Evolutionary conservation across 441 rosid species (phyloP), one percentile per base, ranked within the genome.

Genomic region (Pelargonium cotyledonis): DNA sequence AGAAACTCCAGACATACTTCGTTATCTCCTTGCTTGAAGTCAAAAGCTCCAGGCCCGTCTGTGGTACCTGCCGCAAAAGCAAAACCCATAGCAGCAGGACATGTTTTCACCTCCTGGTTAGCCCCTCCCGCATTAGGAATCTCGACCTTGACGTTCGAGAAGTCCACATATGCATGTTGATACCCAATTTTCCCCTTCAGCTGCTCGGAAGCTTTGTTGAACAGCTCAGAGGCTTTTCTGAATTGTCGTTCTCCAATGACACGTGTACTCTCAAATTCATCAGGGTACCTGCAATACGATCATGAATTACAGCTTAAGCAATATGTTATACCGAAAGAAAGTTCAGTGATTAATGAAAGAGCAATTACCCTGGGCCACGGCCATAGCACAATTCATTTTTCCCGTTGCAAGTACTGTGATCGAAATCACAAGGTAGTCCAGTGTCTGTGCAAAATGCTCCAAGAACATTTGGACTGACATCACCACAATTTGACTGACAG

Each of bases 1-100:
- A 19, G 78, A 62, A 40, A 31, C 9, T 40, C 29, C 78, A 15
- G 21, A n/a, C 21, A 75, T 78, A 88, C 98, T 88, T 79, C 70
- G 75, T 87, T 87, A 83, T 94, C 99, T 73, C 97, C 99, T 88
- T 94, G 97, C 77, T 82, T 85, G 80, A 94, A 94, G 82, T 88
- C 96, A 80, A 94, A 94, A 79, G 97, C 97, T 70, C 99, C 97
- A 41, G 95, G 97, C 64, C 97, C 99, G 83, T 94, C 99, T 7
- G 96, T 94, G 35, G 99, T 94, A 79, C 99, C 97, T 7, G 96
- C 99, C 14, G 97, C 97, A 84, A 94, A 89, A 74, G 81, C 92
- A 73, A 94, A 94, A 18, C 99, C 99, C 97, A 94, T 85, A 57
- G 97, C 93, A 70, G 96, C 97, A 73, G 94, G 98, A 79, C 98